Conservation (phyloP, 2,329 filamentous ascomycete species). For the Monilinia fructigena region DNA sequence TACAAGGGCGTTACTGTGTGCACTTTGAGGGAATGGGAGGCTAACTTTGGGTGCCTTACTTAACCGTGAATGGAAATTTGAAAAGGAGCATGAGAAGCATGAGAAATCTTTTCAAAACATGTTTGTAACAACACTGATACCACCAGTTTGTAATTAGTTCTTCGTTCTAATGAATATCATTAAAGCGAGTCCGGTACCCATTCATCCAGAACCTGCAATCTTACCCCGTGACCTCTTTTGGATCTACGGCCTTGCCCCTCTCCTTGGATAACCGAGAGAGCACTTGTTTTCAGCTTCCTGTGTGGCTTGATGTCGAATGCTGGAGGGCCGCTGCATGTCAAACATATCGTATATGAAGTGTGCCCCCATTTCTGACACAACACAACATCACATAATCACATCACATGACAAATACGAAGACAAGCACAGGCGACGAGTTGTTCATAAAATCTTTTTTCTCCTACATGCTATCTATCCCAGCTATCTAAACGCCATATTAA, state of each 20-base stretch:
- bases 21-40: neutral
- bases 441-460: constrained; percentile 13
- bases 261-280: neutral
- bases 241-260: neutral
- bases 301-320: too few relatives aligned
- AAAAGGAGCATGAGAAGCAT: neutral
- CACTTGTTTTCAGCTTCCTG: neutral
- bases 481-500: constrained; percentile 23
- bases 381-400: neutral
- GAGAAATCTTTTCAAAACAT: neutral
- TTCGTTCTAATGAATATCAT: neutral
- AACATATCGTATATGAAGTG: too few relatives aligned
- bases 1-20: constrained; percentile 7
- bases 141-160: neutral
- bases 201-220: neutral
- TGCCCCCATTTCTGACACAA: neutral
- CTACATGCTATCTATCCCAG: constrained; percentile 23
- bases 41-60: neutral
- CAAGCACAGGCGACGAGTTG: neutral
- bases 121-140: constrained; percentile 13
- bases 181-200: neutral
- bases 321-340: too few relatives aligned
- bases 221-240: neutral
- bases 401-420: neutral
- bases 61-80: constrained; percentile 3